Percentiles rank a stretch among this genome's conserved stretches.
Conservation (phyloP, 768 basidiomycete genomes). For the Psilocybe tampanensis region DNA sequence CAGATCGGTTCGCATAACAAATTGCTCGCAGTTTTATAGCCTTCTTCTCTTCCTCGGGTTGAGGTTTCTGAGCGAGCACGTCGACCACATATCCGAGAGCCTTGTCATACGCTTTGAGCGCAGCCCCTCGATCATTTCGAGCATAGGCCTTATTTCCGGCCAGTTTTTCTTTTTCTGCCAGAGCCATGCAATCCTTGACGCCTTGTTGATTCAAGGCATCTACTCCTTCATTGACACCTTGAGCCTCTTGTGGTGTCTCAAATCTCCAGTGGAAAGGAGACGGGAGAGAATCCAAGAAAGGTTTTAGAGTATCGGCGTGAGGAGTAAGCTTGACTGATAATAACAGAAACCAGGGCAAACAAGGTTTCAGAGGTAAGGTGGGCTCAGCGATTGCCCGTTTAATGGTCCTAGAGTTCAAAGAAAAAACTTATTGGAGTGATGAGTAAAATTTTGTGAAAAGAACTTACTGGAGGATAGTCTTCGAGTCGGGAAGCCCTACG, state of each 20-base stretch:
- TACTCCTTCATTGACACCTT: constrained; percentile 29
- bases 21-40: constrained; percentile 28
- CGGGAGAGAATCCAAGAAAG: constrained; percentile 42
- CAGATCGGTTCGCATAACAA: constrained; percentile 35
- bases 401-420: constrained; percentile 26
- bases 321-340: constrained; percentile 30
- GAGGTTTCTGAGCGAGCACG: constrained; percentile 27
- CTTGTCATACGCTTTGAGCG: constrained; percentile 31
- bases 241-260: constrained; percentile 34
- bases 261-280: constrained; percentile 36
- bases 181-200: constrained; percentile 19
- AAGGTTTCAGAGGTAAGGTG: constrained; percentile 27
- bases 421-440: too few relatives aligned
- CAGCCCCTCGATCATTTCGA: constrained; percentile 26
- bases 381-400: constrained; percentile 33
- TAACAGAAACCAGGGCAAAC: constrained; percentile 30
- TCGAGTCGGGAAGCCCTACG: constrained; percentile 30
- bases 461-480: constrained; percentile 29
- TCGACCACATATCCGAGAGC: constrained; percentile 29
- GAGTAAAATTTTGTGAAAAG: neutral
- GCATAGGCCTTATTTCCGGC: constrained; percentile 26
- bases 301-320: constrained; percentile 27
- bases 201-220: constrained; percentile 28
- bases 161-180: constrained; percentile 28
- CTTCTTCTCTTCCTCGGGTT: constrained; percentile 23